Evolutionary conservation across 495 filamentous ascomycete genomes (phyloP), one percentile per base, ranked within the genome.

Genomic region (Tuber melanosporum): DNA sequence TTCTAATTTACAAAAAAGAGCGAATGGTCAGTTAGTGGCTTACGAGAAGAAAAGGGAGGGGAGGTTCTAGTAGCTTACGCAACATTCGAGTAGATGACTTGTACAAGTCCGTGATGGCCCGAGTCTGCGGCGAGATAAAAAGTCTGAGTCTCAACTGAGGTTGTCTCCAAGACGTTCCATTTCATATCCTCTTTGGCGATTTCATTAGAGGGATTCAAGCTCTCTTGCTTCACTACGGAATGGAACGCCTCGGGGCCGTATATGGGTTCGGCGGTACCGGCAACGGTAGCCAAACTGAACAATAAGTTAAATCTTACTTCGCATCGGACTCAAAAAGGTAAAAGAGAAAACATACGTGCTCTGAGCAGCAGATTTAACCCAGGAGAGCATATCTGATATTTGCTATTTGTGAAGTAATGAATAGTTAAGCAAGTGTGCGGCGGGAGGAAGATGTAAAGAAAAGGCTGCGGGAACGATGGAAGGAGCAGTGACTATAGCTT

Each of bases 71-170:
- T 42, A 52, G 84, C 94, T 87, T 89, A 98, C 95, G 89, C 91
- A 85, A 99, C 93, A 85, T 97, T 99, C 86, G 92, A 97, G 89
- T 98, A 98, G 84, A 98, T 97, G 84, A 98, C 88, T 87, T 98
- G 96, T 73, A 88, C 89, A 85, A 97, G 88, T 9, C 88, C 93
- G 78, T 95, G 83, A 77, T 90, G 87, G 26, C 95, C 96, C 75
- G 85, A 87, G 76, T 97, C 92, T 71, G 92, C 86, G 87, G 91
- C 91, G 84, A 96, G 85, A 86, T 99, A 98, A 86, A 98, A 99
- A 76, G 89, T 93, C 86, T 98, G 92, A n/a, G 94, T 98, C 86
- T 99, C 95, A 75, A 97, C 95, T 83, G 89, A 91, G 77, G 95
- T 98, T 77, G 90, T 91, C 74, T 93, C 91, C 87, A 92, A 87